These are phyloP conservation scores for Cladosporium sp. DNA, from an alignment of 2,329 filamentous ascomycete species.

Conservation along the genomic window DNA sequence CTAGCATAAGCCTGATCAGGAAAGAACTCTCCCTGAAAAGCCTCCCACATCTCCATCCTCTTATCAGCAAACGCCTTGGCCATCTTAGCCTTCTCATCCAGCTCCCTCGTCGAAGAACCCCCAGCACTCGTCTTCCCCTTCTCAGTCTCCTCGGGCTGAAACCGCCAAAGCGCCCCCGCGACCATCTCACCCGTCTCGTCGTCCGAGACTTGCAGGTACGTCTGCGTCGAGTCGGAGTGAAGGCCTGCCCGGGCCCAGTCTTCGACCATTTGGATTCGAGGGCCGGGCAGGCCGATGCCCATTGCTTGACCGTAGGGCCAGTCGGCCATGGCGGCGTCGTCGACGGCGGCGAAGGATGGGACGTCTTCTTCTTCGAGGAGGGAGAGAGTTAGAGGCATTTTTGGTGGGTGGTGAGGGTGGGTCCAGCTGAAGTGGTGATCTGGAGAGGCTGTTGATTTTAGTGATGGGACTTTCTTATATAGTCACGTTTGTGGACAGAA, in stretches of 20 bases:
- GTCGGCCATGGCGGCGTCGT: conserved; percentile 19
- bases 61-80: conserved; percentile 5
- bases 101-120: background rate
- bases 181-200: conserved; percentile 19
- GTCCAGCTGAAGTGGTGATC: too few relatives aligned
- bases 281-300: conserved; percentile 9
- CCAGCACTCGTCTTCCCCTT: background rate
- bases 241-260: conserved; percentile 14
- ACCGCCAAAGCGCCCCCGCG: conserved; percentile 22
- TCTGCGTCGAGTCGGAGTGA: conserved; percentile 12
- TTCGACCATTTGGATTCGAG: conserved; percentile 16
- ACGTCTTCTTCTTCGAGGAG: conserved; percentile 21
- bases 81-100: conserved; percentile 1
- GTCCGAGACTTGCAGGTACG: conserved; percentile 21
- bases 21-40: conserved; percentile 17
- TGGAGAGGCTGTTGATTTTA: too few relatives aligned
- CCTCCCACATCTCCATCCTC: conserved; percentile 14
- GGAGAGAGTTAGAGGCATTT: conserved; percentile 15
- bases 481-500: too few relatives aligned
- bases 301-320: conserved; percentile 20
- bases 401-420: too few relatives aligned
- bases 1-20: conserved; percentile 17
- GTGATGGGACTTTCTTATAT: too few relatives aligned
- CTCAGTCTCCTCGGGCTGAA: conserved; percentile 11
- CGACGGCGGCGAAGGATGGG: conserved; percentile 20